Percentiles rank a stretch among this genome's conserved stretches.
phyloP scores from a whole-genome alignment of 1,139 yeast genomes.

The Kazachstania sp. region DNA sequence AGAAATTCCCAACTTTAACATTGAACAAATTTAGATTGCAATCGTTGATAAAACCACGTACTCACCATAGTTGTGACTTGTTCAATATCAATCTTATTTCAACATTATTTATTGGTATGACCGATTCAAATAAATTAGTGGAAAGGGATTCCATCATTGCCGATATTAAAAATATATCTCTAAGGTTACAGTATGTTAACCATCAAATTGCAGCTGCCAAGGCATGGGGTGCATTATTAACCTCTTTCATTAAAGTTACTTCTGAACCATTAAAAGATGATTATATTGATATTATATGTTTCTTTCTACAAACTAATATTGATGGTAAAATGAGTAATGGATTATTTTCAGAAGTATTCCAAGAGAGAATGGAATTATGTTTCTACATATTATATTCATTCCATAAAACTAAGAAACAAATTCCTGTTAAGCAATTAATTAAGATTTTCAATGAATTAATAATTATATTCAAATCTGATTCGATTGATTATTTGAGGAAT shows the following conservation, averaged over 20 bases:
- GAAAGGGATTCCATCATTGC: conserved; percentile 36
- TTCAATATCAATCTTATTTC: conserved; percentile 63
- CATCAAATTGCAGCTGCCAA: conserved; percentile 64
- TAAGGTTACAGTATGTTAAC: conserved; percentile 54
- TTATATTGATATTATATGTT: conserved; percentile 40
- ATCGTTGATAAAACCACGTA: conserved; percentile 44
- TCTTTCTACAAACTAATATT: conserved; percentile 45
- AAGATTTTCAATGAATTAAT: conserved; percentile 20
- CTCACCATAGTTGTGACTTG: conserved; percentile 33
- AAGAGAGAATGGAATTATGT: conserved; percentile 59
- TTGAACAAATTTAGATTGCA: conserved; percentile 47
- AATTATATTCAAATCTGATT: conserved; percentile 37
- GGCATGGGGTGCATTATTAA: conserved; percentile 69
- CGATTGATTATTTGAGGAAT: conserved; percentile 39
- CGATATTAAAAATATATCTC: conserved; percentile 51
- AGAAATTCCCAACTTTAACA: conserved; percentile 40
- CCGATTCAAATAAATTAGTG: conserved; percentile 41
- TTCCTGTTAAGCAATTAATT: conserved; percentile 21
- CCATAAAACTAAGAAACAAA: conserved; percentile 26
- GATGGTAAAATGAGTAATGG: conserved; percentile 46
- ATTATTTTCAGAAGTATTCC: conserved; percentile 36
- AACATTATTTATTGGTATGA: conserved; percentile 40
- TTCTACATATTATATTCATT: conserved; percentile 53
- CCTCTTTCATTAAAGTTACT: conserved; percentile 45
- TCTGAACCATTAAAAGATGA: conserved; percentile 30